These are phyloP conservation scores for Elaeagnus macrophylla DNA, from an alignment of 306 rosid species.

Conservation along the genomic window DNA sequence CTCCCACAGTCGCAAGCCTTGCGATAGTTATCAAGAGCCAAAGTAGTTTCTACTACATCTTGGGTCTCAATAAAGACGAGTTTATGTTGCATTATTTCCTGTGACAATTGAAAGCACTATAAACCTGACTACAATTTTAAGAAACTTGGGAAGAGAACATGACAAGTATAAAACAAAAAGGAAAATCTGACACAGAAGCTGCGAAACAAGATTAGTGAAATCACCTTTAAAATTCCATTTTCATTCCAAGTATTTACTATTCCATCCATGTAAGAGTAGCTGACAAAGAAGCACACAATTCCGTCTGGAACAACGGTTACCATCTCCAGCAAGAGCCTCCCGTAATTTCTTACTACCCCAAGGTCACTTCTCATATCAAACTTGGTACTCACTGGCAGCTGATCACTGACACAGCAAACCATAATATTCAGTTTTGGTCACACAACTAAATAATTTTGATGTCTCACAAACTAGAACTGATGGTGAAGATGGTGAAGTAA, in stretches of 20 bases:
- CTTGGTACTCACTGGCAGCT: slow-evolving; percentile 93
- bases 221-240: slow-evolving; percentile 81
- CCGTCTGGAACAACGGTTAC: slow-evolving; percentile 94
- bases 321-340: slow-evolving; percentile 92
- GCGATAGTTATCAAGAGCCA: slow-evolving; percentile 92
- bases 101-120: slow-evolving; percentile 8
- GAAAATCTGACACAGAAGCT: not conserved
- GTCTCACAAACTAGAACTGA: not conserved
- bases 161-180: not conserved
- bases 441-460: not conserved
- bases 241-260: slow-evolving; percentile 92
- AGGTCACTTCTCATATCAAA: slow-evolving; percentile 98
- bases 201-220: slow-evolving; percentile 7
- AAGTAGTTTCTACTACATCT: slow-evolving; percentile 90
- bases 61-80: slow-evolving; percentile 91
- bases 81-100: slow-evolving; percentile 98
- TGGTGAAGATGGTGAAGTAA: not conserved
- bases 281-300: slow-evolving; percentile 81
- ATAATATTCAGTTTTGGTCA: not conserved
- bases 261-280: slow-evolving; percentile 96
- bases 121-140: too few relatives aligned
- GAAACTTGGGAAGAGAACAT: not conserved
- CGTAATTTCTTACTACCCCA: slow-evolving; percentile 88
- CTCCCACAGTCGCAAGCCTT: slow-evolving; percentile 98
- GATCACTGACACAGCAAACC: slow-evolving; percentile 59